These are phyloP conservation scores for Bipolaris sorokiniana DNA, from an alignment of 2,329 filamentous ascomycete genomes.

Conservation along the genomic window DNA sequence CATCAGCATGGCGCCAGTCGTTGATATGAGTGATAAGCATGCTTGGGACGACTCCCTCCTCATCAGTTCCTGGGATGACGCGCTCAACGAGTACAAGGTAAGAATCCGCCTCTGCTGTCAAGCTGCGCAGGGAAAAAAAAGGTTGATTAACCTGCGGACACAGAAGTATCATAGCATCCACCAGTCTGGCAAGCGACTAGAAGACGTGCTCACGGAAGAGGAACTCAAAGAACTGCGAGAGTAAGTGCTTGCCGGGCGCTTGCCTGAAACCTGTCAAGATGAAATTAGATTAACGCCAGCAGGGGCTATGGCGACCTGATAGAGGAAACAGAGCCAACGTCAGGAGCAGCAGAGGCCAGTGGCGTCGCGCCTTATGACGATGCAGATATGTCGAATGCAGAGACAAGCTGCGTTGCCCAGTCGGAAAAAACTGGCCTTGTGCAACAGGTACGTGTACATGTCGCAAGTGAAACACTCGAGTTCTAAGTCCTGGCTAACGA, in stretches of 20 bases:
- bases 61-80: slow-evolving; percentile 45
- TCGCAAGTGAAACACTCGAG: slow-evolving; percentile 13
- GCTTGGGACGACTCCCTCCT: slow-evolving; percentile 50
- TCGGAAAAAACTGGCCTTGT: slow-evolving; percentile 17
- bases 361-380: slow-evolving; percentile 32
- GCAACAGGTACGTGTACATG: slow-evolving; percentile 34
- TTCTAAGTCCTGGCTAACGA: slow-evolving; percentile 31
- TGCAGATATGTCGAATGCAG: slow-evolving; percentile 28
- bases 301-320: slow-evolving; percentile 44
- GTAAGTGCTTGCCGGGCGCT: slow-evolving; percentile 22
- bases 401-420: slow-evolving; percentile 21
- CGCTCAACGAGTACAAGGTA: slow-evolving; percentile 47
- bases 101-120: neutral
- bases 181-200: slow-evolving; percentile 43
- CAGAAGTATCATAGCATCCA: slow-evolving; percentile 50
- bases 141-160: slow-evolving; percentile 12
- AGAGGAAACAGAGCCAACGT: slow-evolving; percentile 30
- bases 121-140: neutral
- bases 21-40: slow-evolving; percentile 40
- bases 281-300: slow-evolving; percentile 18
- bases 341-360: slow-evolving; percentile 22
- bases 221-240: slow-evolving; percentile 41
- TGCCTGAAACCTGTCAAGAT: neutral
- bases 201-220: slow-evolving; percentile 42
- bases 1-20: slow-evolving; percentile 29